Evolutionary conservation across 225 moss, liverwort and hornwort genomes (phyloP).

Genomic region (Pleurozium schreberi): DNA sequence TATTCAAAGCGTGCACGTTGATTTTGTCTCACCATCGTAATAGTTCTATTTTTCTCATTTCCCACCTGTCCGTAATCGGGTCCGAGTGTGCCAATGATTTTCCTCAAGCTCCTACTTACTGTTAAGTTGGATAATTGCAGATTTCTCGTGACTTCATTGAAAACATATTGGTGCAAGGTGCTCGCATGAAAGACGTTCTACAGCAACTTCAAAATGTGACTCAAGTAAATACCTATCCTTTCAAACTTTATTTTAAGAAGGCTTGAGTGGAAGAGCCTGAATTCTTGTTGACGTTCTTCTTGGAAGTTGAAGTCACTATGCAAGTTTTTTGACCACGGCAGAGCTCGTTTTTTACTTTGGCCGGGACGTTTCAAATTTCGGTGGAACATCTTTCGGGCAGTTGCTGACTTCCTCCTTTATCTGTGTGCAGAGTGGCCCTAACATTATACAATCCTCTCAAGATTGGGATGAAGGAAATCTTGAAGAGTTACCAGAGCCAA

Average conservation of each 20-base stretch:
- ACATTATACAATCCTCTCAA: slow-evolving; percentile 49
- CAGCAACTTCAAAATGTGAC: slow-evolving; percentile 67
- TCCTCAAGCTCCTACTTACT: neutral
- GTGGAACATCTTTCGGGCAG: neutral
- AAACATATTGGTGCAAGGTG: slow-evolving; percentile 77
- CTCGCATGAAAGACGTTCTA: slow-evolving; percentile 84
- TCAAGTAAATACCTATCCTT: slow-evolving; percentile 5
- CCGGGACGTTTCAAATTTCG: neutral
- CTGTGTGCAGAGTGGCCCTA: slow-evolving; percentile 50
- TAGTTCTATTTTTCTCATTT: neutral
- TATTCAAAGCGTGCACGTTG: neutral
- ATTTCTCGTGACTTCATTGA: slow-evolving; percentile 81
- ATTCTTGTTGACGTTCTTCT: neutral
- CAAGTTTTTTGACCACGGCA: neutral
- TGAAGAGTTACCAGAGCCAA: slow-evolving; percentile 13
- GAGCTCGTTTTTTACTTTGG: neutral
- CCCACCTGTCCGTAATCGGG: neutral
- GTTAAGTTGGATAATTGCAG: slow-evolving; percentile 27
- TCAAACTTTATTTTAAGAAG: neutral
- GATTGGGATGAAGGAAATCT: slow-evolving; percentile 22
- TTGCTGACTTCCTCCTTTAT: neutral
- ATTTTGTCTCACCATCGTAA: neutral
- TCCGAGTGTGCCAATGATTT: neutral
- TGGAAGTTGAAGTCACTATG: neutral
- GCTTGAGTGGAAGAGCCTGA: neutral